Evolutionary conservation across 139 green algal species (phyloP).

Genomic region (Asterochloris sp.): DNA sequence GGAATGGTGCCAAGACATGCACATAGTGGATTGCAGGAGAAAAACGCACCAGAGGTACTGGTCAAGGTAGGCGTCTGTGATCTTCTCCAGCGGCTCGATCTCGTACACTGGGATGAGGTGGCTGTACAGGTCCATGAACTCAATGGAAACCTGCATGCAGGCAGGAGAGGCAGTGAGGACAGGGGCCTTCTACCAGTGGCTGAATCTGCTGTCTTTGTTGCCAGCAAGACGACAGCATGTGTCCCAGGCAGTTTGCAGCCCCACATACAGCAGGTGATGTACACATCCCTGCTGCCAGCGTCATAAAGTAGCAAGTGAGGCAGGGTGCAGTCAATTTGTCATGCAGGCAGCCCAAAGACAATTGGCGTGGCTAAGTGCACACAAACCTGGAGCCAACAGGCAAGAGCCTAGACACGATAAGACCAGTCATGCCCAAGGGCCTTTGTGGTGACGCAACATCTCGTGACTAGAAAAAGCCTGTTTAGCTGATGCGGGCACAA

Average conservation of each 20-base stretch:
- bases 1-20: neutral
- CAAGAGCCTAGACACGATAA: no score
- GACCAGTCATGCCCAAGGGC: no score
- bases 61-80: slow-evolving; percentile 98
- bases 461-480: no score
- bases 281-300: no score
- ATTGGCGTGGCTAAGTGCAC: no score
- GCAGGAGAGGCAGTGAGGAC: neutral
- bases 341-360: no score
- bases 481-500: no score
- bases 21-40: neutral
- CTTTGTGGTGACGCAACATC: no score
- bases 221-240: neutral
- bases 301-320: no score
- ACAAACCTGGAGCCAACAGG: no score
- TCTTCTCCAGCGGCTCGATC: slow-evolving; percentile 99
- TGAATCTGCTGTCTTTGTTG: neutral
- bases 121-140: slow-evolving; percentile 98
- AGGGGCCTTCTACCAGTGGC: neutral
- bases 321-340: no score
- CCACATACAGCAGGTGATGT: no score
- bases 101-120: slow-evolving; percentile 98
- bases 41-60: slow-evolving; percentile 69
- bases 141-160: slow-evolving; percentile 67
- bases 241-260: neutral